These are phyloP conservation scores for Trichoderma endophyticum DNA, from an alignment of 2,329 filamentous ascomycete species.

Conservation along the genomic window DNA sequence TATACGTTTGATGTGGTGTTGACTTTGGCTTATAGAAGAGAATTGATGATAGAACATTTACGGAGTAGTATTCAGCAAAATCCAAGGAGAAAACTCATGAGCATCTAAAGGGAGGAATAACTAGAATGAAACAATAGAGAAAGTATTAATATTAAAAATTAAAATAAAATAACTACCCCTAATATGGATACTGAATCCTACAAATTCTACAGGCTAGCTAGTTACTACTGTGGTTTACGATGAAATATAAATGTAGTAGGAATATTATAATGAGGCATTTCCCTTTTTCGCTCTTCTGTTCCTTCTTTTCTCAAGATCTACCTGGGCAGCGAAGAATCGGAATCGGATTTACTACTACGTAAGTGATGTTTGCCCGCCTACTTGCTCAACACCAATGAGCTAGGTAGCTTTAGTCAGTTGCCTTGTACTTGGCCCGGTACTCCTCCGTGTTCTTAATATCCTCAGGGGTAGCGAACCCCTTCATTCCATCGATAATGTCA, in stretches of 20 bases:
- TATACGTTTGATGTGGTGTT: background rate
- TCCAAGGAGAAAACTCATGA: background rate
- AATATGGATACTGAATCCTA: background rate
- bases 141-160: background rate
- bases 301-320: background rate
- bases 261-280: background rate
- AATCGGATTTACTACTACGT: background rate
- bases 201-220: background rate
- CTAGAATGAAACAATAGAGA: background rate
- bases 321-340: background rate
- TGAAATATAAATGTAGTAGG: background rate
- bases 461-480: constrained; percentile 57
- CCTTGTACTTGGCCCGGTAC: constrained; percentile 66
- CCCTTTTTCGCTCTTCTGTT: background rate
- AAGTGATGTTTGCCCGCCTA: background rate
- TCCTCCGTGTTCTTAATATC: constrained; percentile 67
- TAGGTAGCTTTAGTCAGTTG: constrained; percentile 47
- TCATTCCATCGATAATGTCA: constrained; percentile 72
- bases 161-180: background rate
- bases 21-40: background rate
- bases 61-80: no score
- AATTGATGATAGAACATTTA: background rate
- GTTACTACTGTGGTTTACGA: background rate
- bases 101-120: background rate
- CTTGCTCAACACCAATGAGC: background rate